These are phyloP conservation scores for Beauveria bassiana DNA, from an alignment of 2,329 filamentous ascomycete genomes.

Conservation along the genomic window DNA sequence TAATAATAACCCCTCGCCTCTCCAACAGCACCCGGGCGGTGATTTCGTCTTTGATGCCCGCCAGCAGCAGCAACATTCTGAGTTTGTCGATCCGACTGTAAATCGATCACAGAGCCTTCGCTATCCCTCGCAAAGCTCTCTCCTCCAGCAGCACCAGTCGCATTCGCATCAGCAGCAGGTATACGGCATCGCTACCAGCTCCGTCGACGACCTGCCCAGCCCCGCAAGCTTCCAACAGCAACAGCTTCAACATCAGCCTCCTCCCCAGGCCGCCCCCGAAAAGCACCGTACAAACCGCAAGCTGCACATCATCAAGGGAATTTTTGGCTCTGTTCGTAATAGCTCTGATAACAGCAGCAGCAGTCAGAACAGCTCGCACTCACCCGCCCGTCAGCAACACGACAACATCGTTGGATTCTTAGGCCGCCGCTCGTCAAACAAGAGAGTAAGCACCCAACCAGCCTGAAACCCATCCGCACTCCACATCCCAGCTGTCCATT, in stretches of 20 bases:
- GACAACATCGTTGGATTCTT: conserved; percentile 43
- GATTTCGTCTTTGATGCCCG: conserved; percentile 25
- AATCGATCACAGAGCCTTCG: conserved; percentile 46
- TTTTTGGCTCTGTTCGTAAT: conserved; percentile 36
- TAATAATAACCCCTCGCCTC: conserved; percentile 16
- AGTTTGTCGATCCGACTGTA: conserved; percentile 37
- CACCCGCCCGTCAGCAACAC: conserved; percentile 23
- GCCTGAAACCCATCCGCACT: neutral
- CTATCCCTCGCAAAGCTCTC: conserved; percentile 29
- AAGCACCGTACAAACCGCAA: conserved; percentile 43
- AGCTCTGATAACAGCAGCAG: conserved; percentile 20
- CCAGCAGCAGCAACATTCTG: conserved; percentile 24
- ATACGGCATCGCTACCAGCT: conserved; percentile 22
- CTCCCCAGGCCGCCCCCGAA: conserved; percentile 22
- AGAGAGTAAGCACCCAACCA: conserved; percentile 47
- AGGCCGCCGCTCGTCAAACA: conserved; percentile 45
- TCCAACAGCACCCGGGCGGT: conserved; percentile 17
- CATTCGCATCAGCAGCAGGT: conserved; percentile 24
- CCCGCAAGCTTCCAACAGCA: conserved; percentile 18
- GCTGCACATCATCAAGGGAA: conserved; percentile 40
- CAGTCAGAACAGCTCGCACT: conserved; percentile 22
- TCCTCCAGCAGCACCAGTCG: conserved; percentile 22
- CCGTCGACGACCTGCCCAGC: conserved; percentile 19
- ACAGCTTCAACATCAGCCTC: conserved; percentile 26
- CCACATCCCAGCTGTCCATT: neutral